phyloP scores from a whole-genome alignment of 805 yeast genomes.

The Myxozyma neglecta region DNA sequence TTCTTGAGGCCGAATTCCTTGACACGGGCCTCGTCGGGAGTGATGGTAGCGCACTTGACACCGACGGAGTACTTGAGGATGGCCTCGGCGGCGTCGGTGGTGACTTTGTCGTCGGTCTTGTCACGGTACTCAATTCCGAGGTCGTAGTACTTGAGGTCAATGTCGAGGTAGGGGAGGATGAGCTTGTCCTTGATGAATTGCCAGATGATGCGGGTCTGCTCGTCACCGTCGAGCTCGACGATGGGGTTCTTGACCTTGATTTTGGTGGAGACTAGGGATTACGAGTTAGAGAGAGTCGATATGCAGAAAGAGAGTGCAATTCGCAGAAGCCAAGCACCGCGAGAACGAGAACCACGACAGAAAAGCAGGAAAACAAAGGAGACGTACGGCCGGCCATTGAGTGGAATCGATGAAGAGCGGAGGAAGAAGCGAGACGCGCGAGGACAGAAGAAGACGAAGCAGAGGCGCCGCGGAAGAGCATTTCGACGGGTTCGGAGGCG shows the following conservation, averaged over 20 bases:
- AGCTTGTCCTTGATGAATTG: constrained; percentile 80
- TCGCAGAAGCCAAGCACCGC: too few relatives aligned
- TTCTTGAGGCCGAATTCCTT: constrained; percentile 85
- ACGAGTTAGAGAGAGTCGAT: background rate
- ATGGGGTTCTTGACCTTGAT: constrained; percentile 82
- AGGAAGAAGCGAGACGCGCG: background rate
- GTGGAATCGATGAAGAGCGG: background rate
- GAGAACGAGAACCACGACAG: too few relatives aligned
- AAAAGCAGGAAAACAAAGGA: too few relatives aligned
- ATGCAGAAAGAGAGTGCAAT: background rate
- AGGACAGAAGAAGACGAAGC: background rate
- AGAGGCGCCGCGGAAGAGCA: background rate
- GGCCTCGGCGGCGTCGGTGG: constrained; percentile 86
- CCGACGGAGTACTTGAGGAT: constrained; percentile 88
- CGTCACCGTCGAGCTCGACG: constrained; percentile 98
- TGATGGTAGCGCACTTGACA: constrained; percentile 95
- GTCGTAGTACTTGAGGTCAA: constrained; percentile 90
- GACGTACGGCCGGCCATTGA: constrained; percentile 10
- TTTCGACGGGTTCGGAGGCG: background rate
- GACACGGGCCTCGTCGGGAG: constrained; percentile 97
- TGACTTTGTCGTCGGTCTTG: constrained; percentile 82
- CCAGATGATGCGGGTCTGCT: constrained; percentile 97
- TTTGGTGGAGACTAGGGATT: constrained; percentile 43
- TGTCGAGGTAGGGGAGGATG: constrained; percentile 78
- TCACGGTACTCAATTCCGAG: constrained; percentile 85